A percentile compares a stretch with the other conserved stretches of the same genome.
Evolutionary conservation across 495 filamentous ascomycete species (phyloP).

Genomic region (Polyplosphaeria fusca): DNA sequence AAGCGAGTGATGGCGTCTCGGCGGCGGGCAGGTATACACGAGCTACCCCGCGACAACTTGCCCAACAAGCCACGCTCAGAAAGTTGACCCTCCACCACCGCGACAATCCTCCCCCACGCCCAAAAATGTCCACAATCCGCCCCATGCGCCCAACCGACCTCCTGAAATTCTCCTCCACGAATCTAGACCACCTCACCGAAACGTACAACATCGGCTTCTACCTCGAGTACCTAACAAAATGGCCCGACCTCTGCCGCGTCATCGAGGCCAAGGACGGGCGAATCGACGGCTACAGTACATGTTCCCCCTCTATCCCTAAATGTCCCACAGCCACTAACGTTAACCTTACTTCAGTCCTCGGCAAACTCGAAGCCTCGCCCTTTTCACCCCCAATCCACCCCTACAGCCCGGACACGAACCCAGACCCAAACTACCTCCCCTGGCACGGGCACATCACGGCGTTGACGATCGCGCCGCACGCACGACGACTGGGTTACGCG

Average conservation of each 20-base stretch:
- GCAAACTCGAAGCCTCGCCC: conserved; percentile 88
- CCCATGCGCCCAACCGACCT: conserved; percentile 71
- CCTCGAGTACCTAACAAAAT: conserved; percentile 87
- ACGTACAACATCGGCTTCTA: conserved; percentile 96
- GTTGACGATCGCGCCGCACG: conserved; percentile 83
- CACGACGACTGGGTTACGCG: conserved; percentile 80
- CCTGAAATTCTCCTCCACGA: conserved; percentile 76
- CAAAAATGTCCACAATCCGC: conserved; percentile 64
- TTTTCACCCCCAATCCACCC: conserved; percentile 55
- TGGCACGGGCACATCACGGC: conserved; percentile 99
- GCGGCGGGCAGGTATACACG: too few species aligned
- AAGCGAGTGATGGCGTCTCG: too few species aligned
- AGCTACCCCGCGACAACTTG: too few species aligned
- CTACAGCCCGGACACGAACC: conserved; percentile 53
- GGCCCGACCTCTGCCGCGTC: conserved; percentile 88
- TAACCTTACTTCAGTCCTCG: conserved; percentile 67
- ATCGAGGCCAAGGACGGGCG: conserved; percentile 77
- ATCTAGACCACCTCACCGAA: conserved; percentile 90
- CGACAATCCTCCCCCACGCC: too few species aligned
- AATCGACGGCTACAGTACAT: conserved; percentile 87
- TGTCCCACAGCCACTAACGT: background rate
- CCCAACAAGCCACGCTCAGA: too few species aligned
- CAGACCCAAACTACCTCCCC: conserved; percentile 68
- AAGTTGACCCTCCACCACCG: too few species aligned
- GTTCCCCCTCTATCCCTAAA: background rate